Evolutionary conservation across 2,329 filamentous ascomycete genomes (phyloP).

Genomic region (Neonectria hederae): DNA sequence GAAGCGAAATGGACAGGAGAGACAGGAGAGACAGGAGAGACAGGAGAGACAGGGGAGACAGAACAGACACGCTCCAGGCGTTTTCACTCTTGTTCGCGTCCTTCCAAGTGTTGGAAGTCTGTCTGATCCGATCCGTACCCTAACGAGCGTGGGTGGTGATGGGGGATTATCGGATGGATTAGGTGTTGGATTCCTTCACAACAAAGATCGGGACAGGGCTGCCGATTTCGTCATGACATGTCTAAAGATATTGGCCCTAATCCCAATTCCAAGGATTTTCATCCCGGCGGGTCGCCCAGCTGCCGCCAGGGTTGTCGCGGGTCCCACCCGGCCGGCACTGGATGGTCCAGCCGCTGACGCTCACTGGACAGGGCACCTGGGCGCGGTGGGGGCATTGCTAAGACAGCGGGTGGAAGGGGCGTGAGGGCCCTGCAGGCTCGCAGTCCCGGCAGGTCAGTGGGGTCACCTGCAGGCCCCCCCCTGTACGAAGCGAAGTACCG

Average conservation of each 20-base stretch:
- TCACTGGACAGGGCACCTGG: background rate
- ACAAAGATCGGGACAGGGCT: background rate
- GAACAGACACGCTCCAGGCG: constrained; percentile 7
- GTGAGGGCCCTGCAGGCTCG: no score
- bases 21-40: no score
- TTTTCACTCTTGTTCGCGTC: background rate
- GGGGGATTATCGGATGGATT: no score
- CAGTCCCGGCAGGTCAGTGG: background rate
- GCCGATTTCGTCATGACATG: constrained; percentile 19
- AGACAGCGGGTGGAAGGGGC: background rate
- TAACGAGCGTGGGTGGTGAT: background rate
- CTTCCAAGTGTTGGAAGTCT: background rate
- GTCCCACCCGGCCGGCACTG: constrained; percentile 18
- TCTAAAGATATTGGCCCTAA: background rate
- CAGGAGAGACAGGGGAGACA: no score
- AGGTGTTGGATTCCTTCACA: no score
- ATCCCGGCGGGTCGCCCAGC: background rate
- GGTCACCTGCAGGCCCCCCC: no score
- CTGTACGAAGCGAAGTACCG: no score
- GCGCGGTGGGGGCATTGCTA: background rate
- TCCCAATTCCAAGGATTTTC: constrained; percentile 22
- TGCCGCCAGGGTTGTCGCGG: constrained; percentile 3
- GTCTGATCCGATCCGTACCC: no score
- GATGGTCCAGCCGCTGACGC: constrained; percentile 5
- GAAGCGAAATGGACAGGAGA: background rate